Evolutionary conservation across 1,284 basidiomycete genomes (phyloP).

Genomic region (Sparassis latifolia): DNA sequence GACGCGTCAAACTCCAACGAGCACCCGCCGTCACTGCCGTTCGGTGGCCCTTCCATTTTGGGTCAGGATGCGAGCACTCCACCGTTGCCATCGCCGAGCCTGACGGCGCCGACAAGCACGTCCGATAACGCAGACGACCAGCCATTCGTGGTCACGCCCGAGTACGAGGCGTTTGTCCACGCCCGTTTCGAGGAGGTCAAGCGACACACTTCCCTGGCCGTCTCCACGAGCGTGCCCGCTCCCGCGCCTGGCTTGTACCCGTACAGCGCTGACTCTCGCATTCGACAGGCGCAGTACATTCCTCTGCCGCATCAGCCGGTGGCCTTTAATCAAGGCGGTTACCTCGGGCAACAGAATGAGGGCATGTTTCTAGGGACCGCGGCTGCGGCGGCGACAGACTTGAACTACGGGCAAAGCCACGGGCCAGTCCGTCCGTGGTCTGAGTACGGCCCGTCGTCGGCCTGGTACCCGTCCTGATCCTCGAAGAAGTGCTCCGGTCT

Average conservation of each 20-base stretch:
- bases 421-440: background rate
- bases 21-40: background rate
- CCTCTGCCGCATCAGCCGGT: background rate
- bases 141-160: slow-evolving; percentile 26
- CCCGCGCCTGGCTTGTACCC: background rate
- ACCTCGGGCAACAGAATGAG: background rate
- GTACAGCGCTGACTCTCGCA: background rate
- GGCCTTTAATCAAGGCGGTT: background rate
- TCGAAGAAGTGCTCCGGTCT: too few relatives aligned
- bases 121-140: slow-evolving; percentile 19
- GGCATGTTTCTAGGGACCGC: too few relatives aligned
- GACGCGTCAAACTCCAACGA: background rate
- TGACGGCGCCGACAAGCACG: slow-evolving; percentile 8
- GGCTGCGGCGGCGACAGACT: too few relatives aligned
- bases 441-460: background rate
- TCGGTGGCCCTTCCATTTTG: slow-evolving; percentile 12
- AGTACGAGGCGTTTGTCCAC: slow-evolving; percentile 25
- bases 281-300: background rate
- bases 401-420: background rate
- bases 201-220: slow-evolving; percentile 19
- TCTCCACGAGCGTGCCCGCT: background rate
- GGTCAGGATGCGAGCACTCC: slow-evolving; percentile 9
- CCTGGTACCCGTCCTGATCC: background rate
- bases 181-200: slow-evolving; percentile 22
- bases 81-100: slow-evolving; percentile 12